Evolutionary conservation across 495 filamentous ascomycete genomes (phyloP), one percentile per base, ranked within the genome.

Genomic region (Paragyromitra xinjiangensis): DNA sequence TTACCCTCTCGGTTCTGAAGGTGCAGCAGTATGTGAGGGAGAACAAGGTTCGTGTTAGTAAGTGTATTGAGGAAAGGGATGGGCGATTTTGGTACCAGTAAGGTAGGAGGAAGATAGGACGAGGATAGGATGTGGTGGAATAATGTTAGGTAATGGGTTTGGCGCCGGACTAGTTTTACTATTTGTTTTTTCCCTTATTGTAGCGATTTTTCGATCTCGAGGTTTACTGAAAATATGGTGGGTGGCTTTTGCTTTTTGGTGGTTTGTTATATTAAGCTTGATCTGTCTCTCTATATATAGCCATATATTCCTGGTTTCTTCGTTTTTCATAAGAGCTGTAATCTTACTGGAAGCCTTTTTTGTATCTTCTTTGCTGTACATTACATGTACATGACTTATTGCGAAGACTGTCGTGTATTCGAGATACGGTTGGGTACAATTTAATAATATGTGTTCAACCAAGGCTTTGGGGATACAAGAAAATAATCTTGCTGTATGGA

Each of bases 1-100:
- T 34, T 6, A 42, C 48, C 19, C 51, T 77, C n/a, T 66, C 69
- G 11, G 61, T 45, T 19, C 22, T 19, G 6, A 72, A 19, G 29
- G 59, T 77, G 6, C 37, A 66, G 50, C n/a, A 64, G 19, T 77
- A 65, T n/a, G 59, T 73, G 6, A 59, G 24, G 19, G 61, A 77
- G 29, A 72, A 77, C 1, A 59, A 37, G 5, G 40, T 77, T 9
- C 39, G 58, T 37, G 56, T 71, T 51, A 62, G 68, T 11, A 26
- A 71, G 29, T 71, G 44, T 26, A 11, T 62, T 39, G 68, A 71
- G 9, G 68, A 62, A 44, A 34, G 42, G 11, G 44, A 63, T 29
- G 68, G 56, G n/a, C 24, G 44, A 42, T 24, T 63, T 3, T 62
- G 68, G 68, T 71, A 71, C 16, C 68, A 48, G 44, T 71, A 34